Percentiles rank a stretch among this genome's conserved stretches.
phyloP scores from a whole-genome alignment of 805 yeast species.

The Kodamaea restingae region DNA sequence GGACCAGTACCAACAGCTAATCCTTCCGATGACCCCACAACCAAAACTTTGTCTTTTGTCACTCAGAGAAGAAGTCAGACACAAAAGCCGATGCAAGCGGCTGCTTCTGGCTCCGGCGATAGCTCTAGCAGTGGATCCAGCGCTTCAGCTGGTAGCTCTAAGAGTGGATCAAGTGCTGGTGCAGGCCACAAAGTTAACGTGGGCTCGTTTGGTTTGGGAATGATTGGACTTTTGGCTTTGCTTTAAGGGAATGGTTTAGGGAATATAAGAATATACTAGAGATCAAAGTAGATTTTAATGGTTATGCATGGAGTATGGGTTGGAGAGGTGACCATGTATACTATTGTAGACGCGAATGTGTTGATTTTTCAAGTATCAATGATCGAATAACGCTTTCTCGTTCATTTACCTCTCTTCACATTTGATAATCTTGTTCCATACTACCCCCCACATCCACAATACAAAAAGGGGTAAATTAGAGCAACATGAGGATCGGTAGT shows the following conservation, averaged over 20 bases:
- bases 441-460: too few relatives aligned
- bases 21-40: constrained; percentile 19
- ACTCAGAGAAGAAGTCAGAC: constrained; percentile 31
- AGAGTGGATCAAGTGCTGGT: constrained; percentile 10
- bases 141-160: background rate
- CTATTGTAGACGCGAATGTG: too few relatives aligned
- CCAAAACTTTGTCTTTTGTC: constrained; percentile 23
- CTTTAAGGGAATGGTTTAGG: background rate
- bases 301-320: too few relatives aligned
- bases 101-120: constrained; percentile 1
- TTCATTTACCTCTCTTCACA: too few relatives aligned
- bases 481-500: too few relatives aligned
- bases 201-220: background rate
- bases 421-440: too few relatives aligned
- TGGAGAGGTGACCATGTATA: too few relatives aligned
- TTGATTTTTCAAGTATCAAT: too few relatives aligned
- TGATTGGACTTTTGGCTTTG: constrained; percentile 3
- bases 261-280: too few relatives aligned
- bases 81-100: constrained; percentile 5
- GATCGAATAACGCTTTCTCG: too few relatives aligned
- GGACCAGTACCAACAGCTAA: constrained; percentile 17
- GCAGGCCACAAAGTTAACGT: background rate
- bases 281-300: too few relatives aligned
- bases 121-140: background rate
- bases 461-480: too few relatives aligned